phyloP scores from a whole-genome alignment of 2,329 filamentous ascomycete genomes.

The Aureobasidium sp. region DNA sequence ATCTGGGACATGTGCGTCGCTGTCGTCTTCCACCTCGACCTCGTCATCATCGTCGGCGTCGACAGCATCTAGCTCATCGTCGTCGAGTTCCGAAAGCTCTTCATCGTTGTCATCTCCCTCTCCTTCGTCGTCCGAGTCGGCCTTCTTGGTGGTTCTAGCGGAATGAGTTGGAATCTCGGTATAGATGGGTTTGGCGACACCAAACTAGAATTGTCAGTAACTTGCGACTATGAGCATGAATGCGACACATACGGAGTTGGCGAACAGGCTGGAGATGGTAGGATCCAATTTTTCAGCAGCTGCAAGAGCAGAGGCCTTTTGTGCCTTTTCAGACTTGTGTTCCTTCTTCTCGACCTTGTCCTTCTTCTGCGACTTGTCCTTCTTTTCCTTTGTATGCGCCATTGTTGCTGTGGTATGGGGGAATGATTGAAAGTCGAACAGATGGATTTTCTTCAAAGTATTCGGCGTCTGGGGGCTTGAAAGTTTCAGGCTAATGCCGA shows the following conservation, averaged over 20 bases:
- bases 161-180: neutral
- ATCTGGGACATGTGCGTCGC: conserved; percentile 18
- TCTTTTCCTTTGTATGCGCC: conserved; percentile 3
- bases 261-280: conserved; percentile 39
- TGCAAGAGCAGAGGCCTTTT: neutral
- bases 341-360: conserved; percentile 2
- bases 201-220: neutral
- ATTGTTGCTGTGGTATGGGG: neutral
- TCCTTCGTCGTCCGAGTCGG: conserved; percentile 15
- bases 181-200: conserved; percentile 2
- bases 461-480: neutral
- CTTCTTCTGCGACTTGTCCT: conserved; percentile 6
- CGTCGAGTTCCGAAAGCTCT: conserved; percentile 19
- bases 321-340: neutral
- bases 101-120: conserved; percentile 25
- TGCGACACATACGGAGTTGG: conserved; percentile 24
- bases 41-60: conserved; percentile 26
- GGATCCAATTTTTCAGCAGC: conserved; percentile 27
- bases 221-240: no score
- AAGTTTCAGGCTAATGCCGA: neutral
- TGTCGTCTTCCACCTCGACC: conserved; percentile 16
- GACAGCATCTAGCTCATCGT: conserved; percentile 18
- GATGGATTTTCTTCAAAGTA: neutral
- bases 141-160: conserved; percentile 10
- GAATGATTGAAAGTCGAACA: neutral